A percentile compares a stretch with the other conserved stretches of the same genome.
Conservation (phyloP, 257 asterid species). For the Osmanthus fragrans region DNA sequence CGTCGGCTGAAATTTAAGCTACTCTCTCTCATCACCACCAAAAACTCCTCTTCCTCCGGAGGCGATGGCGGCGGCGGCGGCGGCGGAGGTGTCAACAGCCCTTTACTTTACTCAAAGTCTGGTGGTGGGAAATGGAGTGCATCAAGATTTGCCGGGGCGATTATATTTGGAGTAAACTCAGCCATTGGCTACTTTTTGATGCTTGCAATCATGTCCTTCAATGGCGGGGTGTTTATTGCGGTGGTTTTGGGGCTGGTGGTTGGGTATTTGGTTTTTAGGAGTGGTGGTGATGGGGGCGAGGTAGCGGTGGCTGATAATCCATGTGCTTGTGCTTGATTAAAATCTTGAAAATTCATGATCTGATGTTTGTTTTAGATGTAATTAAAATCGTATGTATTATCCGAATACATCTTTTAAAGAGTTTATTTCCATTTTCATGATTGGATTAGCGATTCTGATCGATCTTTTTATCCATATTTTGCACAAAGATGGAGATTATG, state of each 20-base stretch:
- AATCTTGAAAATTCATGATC: neutral
- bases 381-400: neutral
- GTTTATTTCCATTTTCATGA: neutral
- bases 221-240: slow-evolving; percentile 77
- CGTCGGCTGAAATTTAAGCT: slow-evolving; percentile 69
- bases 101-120: slow-evolving; percentile 42
- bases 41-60: slow-evolving; percentile 15
- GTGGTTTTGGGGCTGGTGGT: slow-evolving; percentile 62
- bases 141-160: slow-evolving; percentile 45
- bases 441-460: neutral
- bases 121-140: slow-evolving; percentile 28
- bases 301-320: slow-evolving; percentile 49
- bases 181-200: slow-evolving; percentile 81
- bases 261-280: slow-evolving; percentile 69
- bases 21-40: slow-evolving; percentile 24
- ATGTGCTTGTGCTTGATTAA: slow-evolving; percentile 74
- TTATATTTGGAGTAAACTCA: slow-evolving; percentile 63
- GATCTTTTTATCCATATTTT: neutral
- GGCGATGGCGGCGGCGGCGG: slow-evolving; percentile 2
- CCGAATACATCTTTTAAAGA: neutral
- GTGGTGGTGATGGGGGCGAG: slow-evolving; percentile 49
- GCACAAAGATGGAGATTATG: no score
- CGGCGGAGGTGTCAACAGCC: slow-evolving; percentile 22
- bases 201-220: slow-evolving; percentile 88
- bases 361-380: neutral